Evolutionary conservation across 352 stramenopile genomes (phyloP), one percentile per base, ranked within the genome.

Genomic region (Plasmopara viticola): DNA sequence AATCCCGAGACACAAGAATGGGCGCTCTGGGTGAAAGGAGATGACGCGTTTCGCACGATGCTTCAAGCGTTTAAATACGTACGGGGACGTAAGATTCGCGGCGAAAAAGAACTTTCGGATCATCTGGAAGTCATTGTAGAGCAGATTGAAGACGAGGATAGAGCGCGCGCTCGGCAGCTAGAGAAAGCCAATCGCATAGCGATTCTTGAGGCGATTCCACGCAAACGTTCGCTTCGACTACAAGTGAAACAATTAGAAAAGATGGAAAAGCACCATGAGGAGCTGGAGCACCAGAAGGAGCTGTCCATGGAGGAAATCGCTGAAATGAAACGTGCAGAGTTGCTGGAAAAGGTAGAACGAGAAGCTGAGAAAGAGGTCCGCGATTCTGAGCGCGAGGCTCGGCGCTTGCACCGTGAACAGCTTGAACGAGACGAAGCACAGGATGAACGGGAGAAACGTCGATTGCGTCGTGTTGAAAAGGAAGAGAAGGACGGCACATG

Each of bases 201-300:
- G 12, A 88, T 94, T 60, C 60, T 94, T 14, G 80, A 94, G 45
- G 83, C 80, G 4, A 91, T 94, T 51, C 83, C 83, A 4, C 76
- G 83, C 20, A 94, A 94, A 58, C 77, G 81, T 0, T 91, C 80
- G 46, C 62, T 90, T 53, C 78, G 83, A 13, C 81, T 94, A 39
- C 83, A 91, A 53, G 83, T 90, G 25, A 90, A 94, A 64, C 78
- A 93, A 63, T 62, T 93, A 29, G 80, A 87, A 48, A 70, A 86
- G 38, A 65, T 88, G 51, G 79, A 90, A 61, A 87, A 85, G 51
- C 72, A 87, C 34, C 65, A 82, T 34, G 66, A 86, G 31, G 73
- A 85, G 17, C 53, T 81, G 29, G 64, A 80, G 37, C 60, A 64
- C 31, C 73, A 79, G 51, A 73, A 76, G 48, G 67, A 84, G 30